Conservation (phyloP, 495 filamentous ascomycete species). For the Aspergillus wentii region DNA sequence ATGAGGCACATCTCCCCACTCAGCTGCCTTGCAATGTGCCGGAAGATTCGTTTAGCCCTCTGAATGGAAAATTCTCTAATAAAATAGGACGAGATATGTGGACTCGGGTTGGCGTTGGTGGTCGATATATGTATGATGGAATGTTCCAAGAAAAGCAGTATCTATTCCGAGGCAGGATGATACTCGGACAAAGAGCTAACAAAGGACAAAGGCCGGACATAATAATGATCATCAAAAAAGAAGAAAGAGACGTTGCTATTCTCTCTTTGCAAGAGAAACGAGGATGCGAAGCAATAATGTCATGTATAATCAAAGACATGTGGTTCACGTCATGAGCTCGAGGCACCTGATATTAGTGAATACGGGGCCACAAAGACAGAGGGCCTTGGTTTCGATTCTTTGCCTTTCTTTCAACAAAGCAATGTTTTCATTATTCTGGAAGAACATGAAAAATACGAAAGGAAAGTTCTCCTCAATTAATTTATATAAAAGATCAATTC, state of each 20-base stretch:
- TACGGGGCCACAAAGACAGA: not conserved
- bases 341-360: slow-evolving; percentile 17
- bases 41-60: not conserved
- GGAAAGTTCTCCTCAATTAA: too few relatives aligned
- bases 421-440: not conserved
- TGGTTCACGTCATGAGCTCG: slow-evolving; percentile 25
- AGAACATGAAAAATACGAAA: not conserved
- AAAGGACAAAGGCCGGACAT: slow-evolving; percentile 5
- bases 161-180: slow-evolving; percentile 2
- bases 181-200: slow-evolving; percentile 9
- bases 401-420: not conserved
- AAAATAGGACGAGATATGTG: not conserved
- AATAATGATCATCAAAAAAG: slow-evolving; percentile 6
- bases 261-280: slow-evolving; percentile 4
- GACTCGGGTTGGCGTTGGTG: slow-evolving; percentile 1
- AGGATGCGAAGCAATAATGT: slow-evolving; percentile 5
- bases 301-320: slow-evolving; percentile 18
- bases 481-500: too few relatives aligned
- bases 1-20: slow-evolving; percentile 11
- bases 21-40: not conserved
- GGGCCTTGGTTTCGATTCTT: not conserved
- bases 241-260: slow-evolving; percentile 5
- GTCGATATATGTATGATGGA: not conserved
- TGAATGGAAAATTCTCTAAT: not conserved
- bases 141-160: not conserved